phyloP scores from a whole-genome alignment of 192 early-diverging fungal species.

The Cladochytrium replicatum region DNA sequence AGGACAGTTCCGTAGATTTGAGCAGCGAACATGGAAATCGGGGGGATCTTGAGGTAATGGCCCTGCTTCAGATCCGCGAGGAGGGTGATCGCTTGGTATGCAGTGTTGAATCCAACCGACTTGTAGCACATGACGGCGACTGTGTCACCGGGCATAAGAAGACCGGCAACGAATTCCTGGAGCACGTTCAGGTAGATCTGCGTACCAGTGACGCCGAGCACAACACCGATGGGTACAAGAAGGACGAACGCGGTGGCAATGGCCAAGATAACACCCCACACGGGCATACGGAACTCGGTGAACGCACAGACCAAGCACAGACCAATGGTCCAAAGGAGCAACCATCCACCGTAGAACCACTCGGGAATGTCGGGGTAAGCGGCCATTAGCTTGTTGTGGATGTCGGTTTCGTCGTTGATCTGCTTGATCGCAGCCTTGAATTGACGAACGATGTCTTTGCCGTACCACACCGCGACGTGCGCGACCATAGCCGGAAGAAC shows the following conservation, averaged over 20 bases:
- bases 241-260: conserved; percentile 55
- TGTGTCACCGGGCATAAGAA: conserved; percentile 66
- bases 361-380: conserved; percentile 61
- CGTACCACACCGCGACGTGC: conserved; percentile 45
- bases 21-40: conserved; percentile 46
- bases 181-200: conserved; percentile 73
- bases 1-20: conserved; percentile 54
- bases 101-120: conserved; percentile 67
- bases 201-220: conserved; percentile 69
- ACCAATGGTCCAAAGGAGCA: background rate
- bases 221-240: conserved; percentile 71
- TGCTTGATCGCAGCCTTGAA: conserved; percentile 14
- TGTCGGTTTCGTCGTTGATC: conserved; percentile 41
- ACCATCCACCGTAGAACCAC: conserved; percentile 39
- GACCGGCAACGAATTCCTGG: conserved; percentile 77
- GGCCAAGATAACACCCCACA: conserved; percentile 49
- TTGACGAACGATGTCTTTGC: conserved; percentile 39
- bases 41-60: conserved; percentile 66
- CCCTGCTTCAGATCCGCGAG: conserved; percentile 65
- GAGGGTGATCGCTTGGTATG: conserved; percentile 70
- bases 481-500: conserved; percentile 39
- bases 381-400: conserved; percentile 62
- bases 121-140: conserved; percentile 83
- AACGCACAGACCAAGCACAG: conserved; percentile 2
- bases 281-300: conserved; percentile 46